These are phyloP conservation scores for Komagataella populi DNA, from an alignment of 805 yeast species.

Conservation along the genomic window DNA sequence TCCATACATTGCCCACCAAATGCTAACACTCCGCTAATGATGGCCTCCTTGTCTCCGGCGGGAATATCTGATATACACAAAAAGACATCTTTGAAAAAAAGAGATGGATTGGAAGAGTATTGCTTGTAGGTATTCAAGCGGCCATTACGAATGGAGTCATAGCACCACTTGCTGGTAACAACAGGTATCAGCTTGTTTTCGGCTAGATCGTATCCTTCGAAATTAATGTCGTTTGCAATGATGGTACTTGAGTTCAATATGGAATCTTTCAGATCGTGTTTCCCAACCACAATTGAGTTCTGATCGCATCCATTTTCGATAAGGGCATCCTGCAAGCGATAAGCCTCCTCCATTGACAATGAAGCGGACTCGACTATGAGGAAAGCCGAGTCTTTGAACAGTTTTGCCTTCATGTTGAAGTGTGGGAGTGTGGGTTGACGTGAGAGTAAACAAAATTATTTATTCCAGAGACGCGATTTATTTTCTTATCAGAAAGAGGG, in stretches of 20 bases:
- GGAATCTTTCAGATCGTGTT: constrained; percentile 4
- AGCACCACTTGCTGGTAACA: constrained; percentile 49
- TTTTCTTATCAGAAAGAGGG: neutral
- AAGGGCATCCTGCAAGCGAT: constrained; percentile 3
- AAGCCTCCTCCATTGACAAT: constrained; percentile 1
- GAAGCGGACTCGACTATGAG: constrained; percentile 5
- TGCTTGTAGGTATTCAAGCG: constrained; percentile 36
- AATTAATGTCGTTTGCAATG: constrained; percentile 35
- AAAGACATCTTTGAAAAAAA: constrained; percentile 46
- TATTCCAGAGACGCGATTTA: neutral
- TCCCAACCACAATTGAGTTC: constrained; percentile 5
- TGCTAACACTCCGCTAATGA: constrained; percentile 53
- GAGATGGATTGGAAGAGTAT: constrained; percentile 61
- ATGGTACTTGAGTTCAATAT: constrained; percentile 26
- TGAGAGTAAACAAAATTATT: neutral
- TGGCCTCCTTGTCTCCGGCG: constrained; percentile 47
- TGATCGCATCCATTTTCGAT: constrained; percentile 9
- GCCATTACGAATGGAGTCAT: constrained; percentile 25
- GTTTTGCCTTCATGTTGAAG: neutral
- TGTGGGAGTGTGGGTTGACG: neutral
- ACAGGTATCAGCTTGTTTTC: constrained; percentile 47
- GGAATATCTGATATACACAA: constrained; percentile 48
- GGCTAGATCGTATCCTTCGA: constrained; percentile 35
- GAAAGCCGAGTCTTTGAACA: neutral
- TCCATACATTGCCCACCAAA: constrained; percentile 70